Evolutionary conservation across 805 yeast species (phyloP), one percentile per base, ranked within the genome.

Genomic region (Martiniozyma abietophila): DNA sequence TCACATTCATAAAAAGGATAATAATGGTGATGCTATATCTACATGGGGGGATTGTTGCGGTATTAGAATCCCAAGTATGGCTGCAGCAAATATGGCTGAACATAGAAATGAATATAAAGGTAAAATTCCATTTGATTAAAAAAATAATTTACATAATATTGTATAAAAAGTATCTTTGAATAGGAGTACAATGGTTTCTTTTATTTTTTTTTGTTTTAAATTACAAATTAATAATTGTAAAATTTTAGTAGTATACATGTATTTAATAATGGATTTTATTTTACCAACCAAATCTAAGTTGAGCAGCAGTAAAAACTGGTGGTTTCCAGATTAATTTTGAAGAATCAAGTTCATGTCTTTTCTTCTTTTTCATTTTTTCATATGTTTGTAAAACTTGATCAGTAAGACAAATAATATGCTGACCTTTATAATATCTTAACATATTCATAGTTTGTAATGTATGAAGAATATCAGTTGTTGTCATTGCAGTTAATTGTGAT

Each of bases 41-140:
- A 76, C 83, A 3, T 92, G 95, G 95, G 97, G 95, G 7, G 97
- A 92, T 54, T 92, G 98, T 51, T 92, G 98, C 62, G 98, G 98
- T 6, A 92, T 92, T 32, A 83, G 84, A 51, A 71, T 92, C 2
- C 98, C 98, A 0, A 85, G 96, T 58, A 96, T 96, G 0, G 73
- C 86, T 37, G 97, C 96, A 0, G 98, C 96, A 0, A 69, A 77
- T 11, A 77, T 74, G 41, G 60, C 73, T 58, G 60, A 64, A 21
- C 47, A 49, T 21, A n/a, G n/a, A n/a, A n/a, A n/a, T n/a, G n/a
- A n/a, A n/a, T n/a, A n/a, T n/a, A 54, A 53, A 35, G 51, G 53
- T 28, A 71, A 69, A 10, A 58, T 80, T 16, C 89, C 89, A 1
- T 81, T 80, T 61, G 92, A 81, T 54, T 81, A 32, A 35, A 10